Conservation (phyloP, 2,329 filamentous ascomycete species). For the Aspergillus viridinutans region DNA sequence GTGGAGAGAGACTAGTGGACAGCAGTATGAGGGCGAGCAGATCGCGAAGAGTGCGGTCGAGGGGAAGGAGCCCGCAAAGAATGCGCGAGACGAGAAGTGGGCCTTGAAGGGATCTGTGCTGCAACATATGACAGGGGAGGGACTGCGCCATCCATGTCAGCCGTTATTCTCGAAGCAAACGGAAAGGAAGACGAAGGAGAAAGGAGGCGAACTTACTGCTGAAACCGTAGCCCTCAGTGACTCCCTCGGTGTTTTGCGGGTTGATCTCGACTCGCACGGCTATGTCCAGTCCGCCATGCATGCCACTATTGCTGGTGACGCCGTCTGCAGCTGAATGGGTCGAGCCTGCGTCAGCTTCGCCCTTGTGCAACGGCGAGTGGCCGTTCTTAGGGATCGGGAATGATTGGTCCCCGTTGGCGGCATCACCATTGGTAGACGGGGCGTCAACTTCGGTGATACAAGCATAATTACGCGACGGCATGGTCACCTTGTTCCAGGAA, state of each 20-base stretch:
- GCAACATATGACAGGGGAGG: conserved; percentile 14
- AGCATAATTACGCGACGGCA: conserved; percentile 65
- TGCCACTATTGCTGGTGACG: conserved; percentile 31
- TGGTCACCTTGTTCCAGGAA: conserved; percentile 76
- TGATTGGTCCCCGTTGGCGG: conserved; percentile 20
- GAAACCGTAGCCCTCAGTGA: conserved; percentile 47
- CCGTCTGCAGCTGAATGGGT: conserved; percentile 66
- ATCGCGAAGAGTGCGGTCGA: conserved; percentile 7
- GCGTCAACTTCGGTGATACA: conserved; percentile 53
- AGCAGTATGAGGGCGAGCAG: conserved; percentile 14
- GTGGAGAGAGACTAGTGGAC: background rate
- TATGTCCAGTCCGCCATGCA: conserved; percentile 44
- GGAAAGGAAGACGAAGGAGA: background rate
- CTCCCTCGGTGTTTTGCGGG: conserved; percentile 37
- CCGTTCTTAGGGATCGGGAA: conserved; percentile 52
- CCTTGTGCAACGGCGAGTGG: conserved; percentile 67
- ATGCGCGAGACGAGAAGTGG: conserved; percentile 7
- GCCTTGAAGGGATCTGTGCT: conserved; percentile 8
- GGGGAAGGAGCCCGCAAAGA: conserved; percentile 8
- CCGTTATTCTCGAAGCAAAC: background rate
- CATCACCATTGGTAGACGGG: conserved; percentile 21
- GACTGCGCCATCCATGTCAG: conserved; percentile 12
- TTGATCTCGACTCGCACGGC: conserved; percentile 46
- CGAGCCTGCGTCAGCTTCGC: conserved; percentile 76
- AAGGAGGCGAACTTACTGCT: conserved; percentile 37